A percentile compares a stretch with the other conserved stretches of the same genome.
Evolutionary conservation across 129 eudicot genomes (phyloP).

Genomic region (Flaveria sonorensis): DNA sequence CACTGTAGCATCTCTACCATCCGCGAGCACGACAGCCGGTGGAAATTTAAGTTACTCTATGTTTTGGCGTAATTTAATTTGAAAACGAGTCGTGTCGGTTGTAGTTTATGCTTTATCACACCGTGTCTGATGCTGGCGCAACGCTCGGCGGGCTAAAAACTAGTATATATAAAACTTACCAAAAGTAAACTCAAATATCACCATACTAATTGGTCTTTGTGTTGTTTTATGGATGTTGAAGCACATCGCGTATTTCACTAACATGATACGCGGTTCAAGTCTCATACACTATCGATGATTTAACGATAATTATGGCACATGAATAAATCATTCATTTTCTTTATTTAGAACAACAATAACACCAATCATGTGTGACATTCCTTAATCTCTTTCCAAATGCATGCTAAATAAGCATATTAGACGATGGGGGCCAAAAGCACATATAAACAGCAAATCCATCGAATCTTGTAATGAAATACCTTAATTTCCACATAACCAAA

Average conservation of each 20-base stretch:
- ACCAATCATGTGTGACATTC: conserved; percentile 27
- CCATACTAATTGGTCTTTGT: no score
- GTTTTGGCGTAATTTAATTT: no score
- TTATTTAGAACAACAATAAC: conserved; percentile 34
- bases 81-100: no score
- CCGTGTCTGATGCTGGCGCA: no score
- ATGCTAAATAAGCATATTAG: not conserved
- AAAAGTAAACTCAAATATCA: no score
- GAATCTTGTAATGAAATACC: not conserved
- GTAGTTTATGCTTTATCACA: no score
- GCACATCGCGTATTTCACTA: not conserved
- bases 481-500: not conserved
- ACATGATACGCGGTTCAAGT: not conserved
- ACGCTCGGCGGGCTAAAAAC: no score
- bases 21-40: no score
- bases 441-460: not conserved
- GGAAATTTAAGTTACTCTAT: no score
- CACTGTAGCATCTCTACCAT: no score
- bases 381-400: conserved; percentile 32
- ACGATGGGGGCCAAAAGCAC: not conserved
- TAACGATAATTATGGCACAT: conserved; percentile 21
- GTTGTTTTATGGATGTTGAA: not conserved
- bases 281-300: not conserved
- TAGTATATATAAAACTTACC: no score
- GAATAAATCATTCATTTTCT: conserved; percentile 28